Conservation (phyloP, 2,329 filamentous ascomycete genomes). For the Hypoxylon sp. region DNA sequence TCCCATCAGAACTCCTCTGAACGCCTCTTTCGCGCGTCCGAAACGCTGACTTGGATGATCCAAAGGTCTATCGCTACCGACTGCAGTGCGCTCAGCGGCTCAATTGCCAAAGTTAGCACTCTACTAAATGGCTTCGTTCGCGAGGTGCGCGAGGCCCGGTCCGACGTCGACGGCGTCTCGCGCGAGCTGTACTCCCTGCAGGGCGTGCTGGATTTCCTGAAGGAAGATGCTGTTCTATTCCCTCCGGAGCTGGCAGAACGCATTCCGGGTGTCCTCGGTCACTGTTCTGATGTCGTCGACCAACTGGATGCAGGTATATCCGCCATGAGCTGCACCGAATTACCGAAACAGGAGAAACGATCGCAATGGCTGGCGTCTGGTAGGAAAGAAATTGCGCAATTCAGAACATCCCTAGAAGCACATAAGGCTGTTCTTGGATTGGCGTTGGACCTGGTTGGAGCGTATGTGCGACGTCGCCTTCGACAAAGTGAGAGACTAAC, state of each 20-base stretch:
- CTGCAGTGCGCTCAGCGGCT: constrained; percentile 53
- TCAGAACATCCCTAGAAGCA: constrained; percentile 53
- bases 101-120: constrained; percentile 51
- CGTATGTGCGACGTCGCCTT: constrained; percentile 48
- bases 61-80: constrained; percentile 54
- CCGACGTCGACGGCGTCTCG: constrained; percentile 55
- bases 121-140: constrained; percentile 54
- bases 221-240: constrained; percentile 54
- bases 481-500: constrained; percentile 36
- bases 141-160: constrained; percentile 56
- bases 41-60: constrained; percentile 45
- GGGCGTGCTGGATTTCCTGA: constrained; percentile 54
- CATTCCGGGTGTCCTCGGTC: constrained; percentile 53
- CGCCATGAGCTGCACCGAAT: constrained; percentile 47
- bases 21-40: constrained; percentile 39
- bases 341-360: constrained; percentile 54
- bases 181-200: constrained; percentile 58
- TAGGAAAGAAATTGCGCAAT: constrained; percentile 49
- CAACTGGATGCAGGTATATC: constrained; percentile 53
- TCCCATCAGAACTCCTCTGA: constrained; percentile 32
- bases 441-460: constrained; percentile 56
- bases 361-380: constrained; percentile 53
- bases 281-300: constrained; percentile 53
- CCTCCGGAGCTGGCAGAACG: constrained; percentile 52
- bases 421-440: constrained; percentile 56